A percentile compares a stretch with the other conserved stretches of the same genome.
Conservation (phyloP, 2,329 filamentous ascomycete species). For the Clonostachys byssicola region DNA sequence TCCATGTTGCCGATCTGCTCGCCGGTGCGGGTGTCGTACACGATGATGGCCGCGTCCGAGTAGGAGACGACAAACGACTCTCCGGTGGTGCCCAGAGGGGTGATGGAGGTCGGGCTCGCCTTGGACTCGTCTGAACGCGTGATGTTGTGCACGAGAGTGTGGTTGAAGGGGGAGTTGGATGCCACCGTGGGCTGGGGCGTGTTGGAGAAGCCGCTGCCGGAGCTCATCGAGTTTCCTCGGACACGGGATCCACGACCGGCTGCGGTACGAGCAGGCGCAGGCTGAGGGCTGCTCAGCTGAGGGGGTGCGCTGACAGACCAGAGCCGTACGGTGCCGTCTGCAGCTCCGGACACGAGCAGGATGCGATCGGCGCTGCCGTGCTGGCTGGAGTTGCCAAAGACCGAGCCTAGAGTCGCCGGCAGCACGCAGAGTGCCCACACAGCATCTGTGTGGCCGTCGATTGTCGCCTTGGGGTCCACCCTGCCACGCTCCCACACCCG, state of each 20-base stretch:
- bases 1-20: constrained; percentile 93
- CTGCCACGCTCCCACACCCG: constrained; percentile 93
- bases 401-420: constrained; percentile 72
- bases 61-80: constrained; percentile 93
- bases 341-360: constrained; percentile 83
- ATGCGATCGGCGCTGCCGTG: constrained; percentile 83
- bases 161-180: constrained; percentile 80
- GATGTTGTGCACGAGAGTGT: constrained; percentile 86
- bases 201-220: constrained; percentile 85
- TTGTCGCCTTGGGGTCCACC: constrained; percentile 89
- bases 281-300: constrained; percentile 76
- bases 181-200: constrained; percentile 86
- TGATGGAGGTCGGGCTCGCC: constrained; percentile 85
- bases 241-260: constrained; percentile 65
- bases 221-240: constrained; percentile 88
- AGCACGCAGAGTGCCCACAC: constrained; percentile 95
- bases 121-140: constrained; percentile 59
- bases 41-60: constrained; percentile 81
- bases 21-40: constrained; percentile 88
- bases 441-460: constrained; percentile 92
- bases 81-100: constrained; percentile 76
- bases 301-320: constrained; percentile 94
- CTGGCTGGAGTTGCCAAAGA: constrained; percentile 73
- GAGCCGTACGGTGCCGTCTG: constrained; percentile 86
- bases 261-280: constrained; percentile 55